Evolutionary conservation across 495 filamentous ascomycete genomes (phyloP).

Genomic region (Penicillium manginii): DNA sequence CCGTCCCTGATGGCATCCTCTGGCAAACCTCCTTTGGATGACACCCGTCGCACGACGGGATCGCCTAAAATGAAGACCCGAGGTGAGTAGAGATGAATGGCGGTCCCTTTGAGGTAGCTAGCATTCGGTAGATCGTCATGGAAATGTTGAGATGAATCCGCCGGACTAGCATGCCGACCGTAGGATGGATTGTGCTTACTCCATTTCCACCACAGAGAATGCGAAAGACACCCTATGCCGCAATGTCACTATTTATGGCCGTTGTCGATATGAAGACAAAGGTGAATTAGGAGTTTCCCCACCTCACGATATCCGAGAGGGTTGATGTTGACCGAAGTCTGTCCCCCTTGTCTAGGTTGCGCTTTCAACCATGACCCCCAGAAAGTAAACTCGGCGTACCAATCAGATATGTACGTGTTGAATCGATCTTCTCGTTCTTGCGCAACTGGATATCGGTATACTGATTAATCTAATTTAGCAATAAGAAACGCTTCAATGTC

Average conservation of each 20-base stretch:
- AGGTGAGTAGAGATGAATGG: slow-evolving; percentile 46
- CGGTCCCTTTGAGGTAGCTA: not conserved
- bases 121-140: not conserved
- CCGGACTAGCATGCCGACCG: slow-evolving; percentile 6
- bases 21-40: slow-evolving; percentile 47
- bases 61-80: slow-evolving; percentile 68
- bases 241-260: slow-evolving; percentile 92
- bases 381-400: slow-evolving; percentile 55
- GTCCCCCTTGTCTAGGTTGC: slow-evolving; percentile 59
- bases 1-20: slow-evolving; percentile 46
- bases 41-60: slow-evolving; percentile 50
- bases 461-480: slow-evolving; percentile 26
- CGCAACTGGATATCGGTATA: slow-evolving; percentile 1
- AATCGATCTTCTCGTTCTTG: too few relatives aligned
- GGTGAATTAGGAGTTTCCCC: slow-evolving; percentile 42
- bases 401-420: slow-evolving; percentile 61
- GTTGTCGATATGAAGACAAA: slow-evolving; percentile 90
- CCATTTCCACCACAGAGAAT: slow-evolving; percentile 50
- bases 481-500: slow-evolving; percentile 87
- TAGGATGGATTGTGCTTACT: slow-evolving; percentile 12
- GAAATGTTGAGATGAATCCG: slow-evolving; percentile 1
- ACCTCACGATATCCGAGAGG: slow-evolving; percentile 6
- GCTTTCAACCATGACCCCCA: slow-evolving; percentile 86
- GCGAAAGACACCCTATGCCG: slow-evolving; percentile 88
- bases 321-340: slow-evolving; percentile 33